Percentiles rank a stretch among this genome's conserved stretches.
These are phyloP conservation scores for Dactylonectria macrodidyma DNA, from an alignment of 2,329 filamentous ascomycete species.

Conservation along the genomic window DNA sequence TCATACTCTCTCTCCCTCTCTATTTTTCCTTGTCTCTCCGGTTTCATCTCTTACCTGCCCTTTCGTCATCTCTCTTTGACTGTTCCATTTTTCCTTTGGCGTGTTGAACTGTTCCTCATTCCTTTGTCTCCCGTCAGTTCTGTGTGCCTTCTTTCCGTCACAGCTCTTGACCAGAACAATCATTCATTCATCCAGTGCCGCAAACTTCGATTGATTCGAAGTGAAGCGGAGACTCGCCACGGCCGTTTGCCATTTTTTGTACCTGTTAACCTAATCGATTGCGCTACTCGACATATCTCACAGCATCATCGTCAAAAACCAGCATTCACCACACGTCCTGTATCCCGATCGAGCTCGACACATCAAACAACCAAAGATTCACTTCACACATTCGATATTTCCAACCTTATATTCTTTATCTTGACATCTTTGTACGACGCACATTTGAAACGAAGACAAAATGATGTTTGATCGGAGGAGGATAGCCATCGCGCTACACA, in stretches of 20 bases:
- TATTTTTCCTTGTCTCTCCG: slow-evolving; percentile 34
- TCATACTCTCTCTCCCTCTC: slow-evolving; percentile 20
- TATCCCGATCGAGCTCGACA: not conserved
- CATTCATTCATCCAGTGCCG: slow-evolving; percentile 36
- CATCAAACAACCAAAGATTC: slow-evolving; percentile 27
- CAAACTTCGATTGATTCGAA: slow-evolving; percentile 33
- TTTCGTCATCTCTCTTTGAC: slow-evolving; percentile 31
- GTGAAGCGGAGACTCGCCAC: slow-evolving; percentile 13
- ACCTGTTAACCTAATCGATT: slow-evolving; percentile 16
- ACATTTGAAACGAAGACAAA: slow-evolving; percentile 23
- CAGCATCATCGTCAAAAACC: slow-evolving; percentile 8
- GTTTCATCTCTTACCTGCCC: slow-evolving; percentile 19
- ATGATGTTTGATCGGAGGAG: slow-evolving; percentile 43
- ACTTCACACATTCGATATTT: slow-evolving; percentile 21
- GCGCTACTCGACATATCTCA: slow-evolving; percentile 10
- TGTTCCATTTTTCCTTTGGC: slow-evolving; percentile 22
- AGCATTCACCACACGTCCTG: not conserved
- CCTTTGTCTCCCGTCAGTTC: slow-evolving; percentile 14
- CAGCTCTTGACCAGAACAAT: slow-evolving; percentile 22
- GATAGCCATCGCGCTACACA: slow-evolving; percentile 43
- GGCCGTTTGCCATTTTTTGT: slow-evolving; percentile 9
- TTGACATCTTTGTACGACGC: slow-evolving; percentile 3
- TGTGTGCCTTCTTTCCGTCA: slow-evolving; percentile 25
- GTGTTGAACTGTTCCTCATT: slow-evolving; percentile 13
- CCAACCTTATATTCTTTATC: slow-evolving; percentile 27